Evolutionary conservation across 257 asterid genomes (phyloP).

Genomic region (Salvia miltiorrhiza): DNA sequence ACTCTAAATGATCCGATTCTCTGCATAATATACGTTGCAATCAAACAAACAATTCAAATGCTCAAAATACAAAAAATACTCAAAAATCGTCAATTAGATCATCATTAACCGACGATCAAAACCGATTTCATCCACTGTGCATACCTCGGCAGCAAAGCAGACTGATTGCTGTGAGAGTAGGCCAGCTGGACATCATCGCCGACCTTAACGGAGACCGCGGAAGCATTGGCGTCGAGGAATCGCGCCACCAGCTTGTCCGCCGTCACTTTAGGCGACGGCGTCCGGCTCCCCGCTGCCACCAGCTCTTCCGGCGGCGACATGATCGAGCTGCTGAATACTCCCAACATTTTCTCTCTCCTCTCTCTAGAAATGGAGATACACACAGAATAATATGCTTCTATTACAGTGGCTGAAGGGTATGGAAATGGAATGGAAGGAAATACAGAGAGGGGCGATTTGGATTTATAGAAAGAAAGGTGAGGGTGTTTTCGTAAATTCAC

Average conservation of each 20-base stretch:
- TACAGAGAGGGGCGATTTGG: conserved; percentile 2
- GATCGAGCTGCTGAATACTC: conserved; percentile 79
- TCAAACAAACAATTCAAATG: neutral
- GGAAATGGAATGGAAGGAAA: conserved; percentile 30
- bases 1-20: neutral
- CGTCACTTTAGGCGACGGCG: conserved; percentile 95
- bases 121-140: neutral
- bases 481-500: conserved; percentile 34
- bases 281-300: conserved; percentile 94
- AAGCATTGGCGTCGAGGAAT: conserved; percentile 57
- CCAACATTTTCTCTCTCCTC: conserved; percentile 56
- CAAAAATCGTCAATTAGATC: neutral
- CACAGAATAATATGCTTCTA: conserved; percentile 13
- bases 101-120: neutral
- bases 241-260: conserved; percentile 78
- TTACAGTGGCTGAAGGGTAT: conserved; percentile 3
- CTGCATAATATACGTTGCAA: neutral
- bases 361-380: neutral
- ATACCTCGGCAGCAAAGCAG: conserved; percentile 76
- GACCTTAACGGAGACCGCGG: conserved; percentile 76
- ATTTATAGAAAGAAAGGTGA: conserved; percentile 43
- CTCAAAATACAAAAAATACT: neutral
- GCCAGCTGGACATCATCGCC: conserved; percentile 84
- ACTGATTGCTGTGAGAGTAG: conserved; percentile 67
- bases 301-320: conserved; percentile 97